Evolutionary conservation across 768 basidiomycete species (phyloP), one percentile per base, ranked within the genome.

Genomic region (Auriscalpium orientale): DNA sequence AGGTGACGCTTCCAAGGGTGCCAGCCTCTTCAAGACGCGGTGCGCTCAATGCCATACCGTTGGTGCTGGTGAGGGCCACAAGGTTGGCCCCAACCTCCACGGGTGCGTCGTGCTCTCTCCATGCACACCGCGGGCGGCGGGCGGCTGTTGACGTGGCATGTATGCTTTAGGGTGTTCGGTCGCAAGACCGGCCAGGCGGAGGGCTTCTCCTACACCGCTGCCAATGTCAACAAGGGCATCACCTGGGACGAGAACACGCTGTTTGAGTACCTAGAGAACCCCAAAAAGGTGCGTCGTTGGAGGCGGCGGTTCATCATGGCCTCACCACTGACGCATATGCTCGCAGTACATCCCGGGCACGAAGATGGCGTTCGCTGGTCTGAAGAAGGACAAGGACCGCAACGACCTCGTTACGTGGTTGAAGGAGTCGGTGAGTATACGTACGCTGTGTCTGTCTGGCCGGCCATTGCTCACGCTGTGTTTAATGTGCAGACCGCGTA

Each of bases 351-450:
- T 95, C 62, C 91, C 91, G 40, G 94, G 95, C 49, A 97, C 95
- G 51, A 97, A 95, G 79, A 98, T 98, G 95, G 95, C 94, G 56
- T 98, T 97, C 65, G 93, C 94, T 62, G 95, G 95, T 66, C 75
- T 98, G 70, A 98, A 98, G 87, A 98, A 98, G 83, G 91, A 91
- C 10, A 92, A 94, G 81, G 95, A 98, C 72, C 86, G 95, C 76
- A 89, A 84, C 70, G 95, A 98, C 76, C 85, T 98, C 66, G 81
- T 98, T 67, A 83, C 93, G 56, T 83, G 78, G 70, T 78, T 95
- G 65, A 89, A 89, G 78, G 81, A 85, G 51, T 67, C 81, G 54
- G 89, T 90, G 67, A 60, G 87, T 76, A 4, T 18, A 43, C 6
- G 28, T 28, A 7, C 28, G 28, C 28, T 28, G 28, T 28, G 28